Evolutionary conservation across 164 flowering plant genomes (phyloP), one percentile per base, ranked within the genome.

Genomic region (Stephania yunnanensis): DNA sequence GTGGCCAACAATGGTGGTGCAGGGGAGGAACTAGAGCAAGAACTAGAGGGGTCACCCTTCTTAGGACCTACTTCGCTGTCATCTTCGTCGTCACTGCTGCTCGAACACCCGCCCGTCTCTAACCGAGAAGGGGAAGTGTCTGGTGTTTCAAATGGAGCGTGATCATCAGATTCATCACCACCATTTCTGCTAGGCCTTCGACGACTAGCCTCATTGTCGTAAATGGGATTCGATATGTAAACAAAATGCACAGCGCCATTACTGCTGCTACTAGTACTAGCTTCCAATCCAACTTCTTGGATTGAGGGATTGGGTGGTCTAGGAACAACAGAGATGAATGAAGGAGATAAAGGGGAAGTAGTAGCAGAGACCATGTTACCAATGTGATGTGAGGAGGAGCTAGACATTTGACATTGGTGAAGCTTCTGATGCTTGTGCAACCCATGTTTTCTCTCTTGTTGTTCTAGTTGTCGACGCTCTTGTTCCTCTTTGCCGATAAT

Each of bases 181-280:
- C 6, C 81, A 46, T 50, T 77, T 31, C 63, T 66, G 65, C 82
- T 79, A 3, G 67, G 36, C 71, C 79, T 48, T 70, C 66, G 42
- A 17, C 64, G 42, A 17, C 64, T 74, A 50, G 55, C 55, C 12
- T 9, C 55, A 3, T 80, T 84, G 70, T 89, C 91, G 78, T 86
- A 94, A 25, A 94, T 87, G 66, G 98, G 98, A 76, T 94, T 94
- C 5, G 93, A 94, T 29, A 94, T 94, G 88, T 89, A 90, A 61
- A 92, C 82, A 6, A 89, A 75, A 80, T 87, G 78, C 53, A 88
- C 83, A 6, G 31, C 80, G 2, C 75, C 64, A 74, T 76, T 52
- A 52, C 45, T 25, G 65, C 4, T 52, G 46, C 17, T 63, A 22
- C 63, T 25, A 25, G 25, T 25, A 19, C 81, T 71, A 20, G 69